Evolutionary conservation across 129 eudicot genomes (phyloP), one percentile per base, ranked within the genome.

Genomic region (Flaveria ramosissima): DNA sequence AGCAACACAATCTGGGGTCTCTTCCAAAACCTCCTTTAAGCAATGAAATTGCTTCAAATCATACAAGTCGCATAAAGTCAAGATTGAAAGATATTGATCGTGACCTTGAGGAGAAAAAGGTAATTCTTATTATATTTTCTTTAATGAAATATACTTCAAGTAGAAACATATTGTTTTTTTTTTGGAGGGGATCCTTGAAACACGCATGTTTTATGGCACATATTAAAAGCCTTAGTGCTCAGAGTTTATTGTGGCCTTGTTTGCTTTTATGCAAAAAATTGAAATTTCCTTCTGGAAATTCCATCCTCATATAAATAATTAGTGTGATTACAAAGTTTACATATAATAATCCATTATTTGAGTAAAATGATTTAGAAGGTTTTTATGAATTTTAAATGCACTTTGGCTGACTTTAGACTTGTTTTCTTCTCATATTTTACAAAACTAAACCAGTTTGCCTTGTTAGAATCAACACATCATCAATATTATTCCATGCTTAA

Each of bases 41-140:
- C 71, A 82, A 87, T 53, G 98, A 91, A 51, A 83, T 84, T 82
- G 88, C 87, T 80, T 74, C 24, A 43, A 87, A 78, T 77, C 85
- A 79, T 59, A 77, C 78, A 36, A 81, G 65, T 78, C 84, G 89
- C 66, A 77, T 94, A 70, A 71, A 76, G 42, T 72, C 81, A 52
- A 91, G 90, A 80, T 65, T 89, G 73, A 72, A 24, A 77, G 89
- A 87, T 63, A 79, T 91, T 63, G 73, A 81, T 21, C 82, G 55
- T 72, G 93, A 91, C 76, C 85, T 91, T 74, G 68, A 78, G 72
- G 92, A 87, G 53, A 89, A 91, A 69, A 89, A 91, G 91, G 98
- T 90, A 47, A 43, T 77, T 17, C 10, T 55, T 52, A 68, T 53
- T 56, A 9, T 70, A 46, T 17, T 70, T 68, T 43, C 53, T 76